phyloP scores from a whole-genome alignment of 2,329 filamentous ascomycete genomes.

The Phaeoacremonium minimum region DNA sequence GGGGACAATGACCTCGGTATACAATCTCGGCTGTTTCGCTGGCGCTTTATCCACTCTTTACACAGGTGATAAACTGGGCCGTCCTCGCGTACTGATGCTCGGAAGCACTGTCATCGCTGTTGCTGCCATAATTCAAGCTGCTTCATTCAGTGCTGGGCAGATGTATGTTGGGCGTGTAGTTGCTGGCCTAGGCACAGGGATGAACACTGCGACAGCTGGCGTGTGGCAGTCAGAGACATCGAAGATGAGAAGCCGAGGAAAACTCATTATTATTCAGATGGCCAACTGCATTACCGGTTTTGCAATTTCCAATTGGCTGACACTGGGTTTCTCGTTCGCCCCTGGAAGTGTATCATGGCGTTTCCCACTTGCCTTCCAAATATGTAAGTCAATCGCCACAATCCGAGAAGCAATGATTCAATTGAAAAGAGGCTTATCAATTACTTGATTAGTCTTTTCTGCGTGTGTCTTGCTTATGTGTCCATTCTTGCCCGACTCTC shows the following conservation, averaged over 20 bases:
- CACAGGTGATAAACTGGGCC: constrained; percentile 14
- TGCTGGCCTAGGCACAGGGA: constrained; percentile 12
- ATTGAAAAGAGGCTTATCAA: constrained; percentile 16
- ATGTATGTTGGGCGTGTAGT: constrained; percentile 12
- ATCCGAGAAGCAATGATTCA: no score
- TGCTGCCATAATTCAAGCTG: constrained; percentile 10
- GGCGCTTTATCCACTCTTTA: constrained; percentile 13
- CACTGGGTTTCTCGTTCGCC: constrained; percentile 12
- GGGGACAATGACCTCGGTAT: constrained; percentile 14
- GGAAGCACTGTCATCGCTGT: constrained; percentile 13
- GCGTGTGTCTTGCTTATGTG: constrained; percentile 17
- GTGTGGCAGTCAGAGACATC: constrained; percentile 14
- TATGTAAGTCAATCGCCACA: constrained; percentile 19
- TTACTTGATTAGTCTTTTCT: constrained; percentile 25
- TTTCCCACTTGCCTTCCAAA: constrained; percentile 19
- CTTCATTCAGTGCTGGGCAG: constrained; percentile 8
- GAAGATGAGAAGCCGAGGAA: constrained; percentile 14
- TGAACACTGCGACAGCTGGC: constrained; percentile 14
- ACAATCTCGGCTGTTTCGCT: constrained; percentile 15
- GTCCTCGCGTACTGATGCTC: constrained; percentile 13
- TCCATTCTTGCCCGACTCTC: constrained; percentile 14
- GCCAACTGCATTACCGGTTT: constrained; percentile 29
- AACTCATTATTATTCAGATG: constrained; percentile 20
- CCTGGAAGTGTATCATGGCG: constrained; percentile 12
- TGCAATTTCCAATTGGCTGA: constrained; percentile 26